phyloP scores from a whole-genome alignment of 768 basidiomycete genomes.

The Boletus huronensis region DNA sequence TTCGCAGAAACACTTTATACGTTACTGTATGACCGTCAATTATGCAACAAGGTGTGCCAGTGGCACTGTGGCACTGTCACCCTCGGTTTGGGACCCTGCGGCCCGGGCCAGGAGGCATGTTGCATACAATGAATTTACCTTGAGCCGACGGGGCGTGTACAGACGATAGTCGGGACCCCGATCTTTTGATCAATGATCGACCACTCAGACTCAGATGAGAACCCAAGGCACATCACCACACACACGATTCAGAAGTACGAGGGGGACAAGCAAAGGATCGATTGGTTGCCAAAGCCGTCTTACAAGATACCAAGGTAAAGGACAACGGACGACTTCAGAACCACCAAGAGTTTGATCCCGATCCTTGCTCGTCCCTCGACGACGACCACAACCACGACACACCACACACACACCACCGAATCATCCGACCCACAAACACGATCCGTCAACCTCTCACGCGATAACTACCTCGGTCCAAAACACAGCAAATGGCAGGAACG shows the following conservation, averaged over 20 bases:
- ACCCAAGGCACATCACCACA: background rate
- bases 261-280: conserved; percentile 2
- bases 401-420: conserved; percentile 6
- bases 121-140: background rate
- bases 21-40: background rate
- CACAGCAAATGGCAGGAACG: conserved; percentile 7
- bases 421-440: conserved; percentile 13
- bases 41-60: background rate
- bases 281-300: conserved; percentile 7
- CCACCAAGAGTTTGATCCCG: conserved; percentile 5
- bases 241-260: background rate
- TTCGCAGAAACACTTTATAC: background rate
- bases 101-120: background rate
- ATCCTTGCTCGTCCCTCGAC: conserved; percentile 8
- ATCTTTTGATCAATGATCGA: background rate
- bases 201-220: background rate
- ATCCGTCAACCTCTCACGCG: conserved; percentile 13
- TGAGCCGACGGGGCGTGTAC: background rate
- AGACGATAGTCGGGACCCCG: background rate
- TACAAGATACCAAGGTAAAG: conserved; percentile 6
- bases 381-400: conserved; percentile 2
- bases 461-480: conserved; percentile 17
- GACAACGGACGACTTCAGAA: background rate
- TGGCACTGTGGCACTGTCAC: background rate
- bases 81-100: background rate